A percentile compares a stretch with the other conserved stretches of the same genome.
phyloP scores from a whole-genome alignment of 2,329 filamentous ascomycete species.

The Cladophialophora exuberans region DNA sequence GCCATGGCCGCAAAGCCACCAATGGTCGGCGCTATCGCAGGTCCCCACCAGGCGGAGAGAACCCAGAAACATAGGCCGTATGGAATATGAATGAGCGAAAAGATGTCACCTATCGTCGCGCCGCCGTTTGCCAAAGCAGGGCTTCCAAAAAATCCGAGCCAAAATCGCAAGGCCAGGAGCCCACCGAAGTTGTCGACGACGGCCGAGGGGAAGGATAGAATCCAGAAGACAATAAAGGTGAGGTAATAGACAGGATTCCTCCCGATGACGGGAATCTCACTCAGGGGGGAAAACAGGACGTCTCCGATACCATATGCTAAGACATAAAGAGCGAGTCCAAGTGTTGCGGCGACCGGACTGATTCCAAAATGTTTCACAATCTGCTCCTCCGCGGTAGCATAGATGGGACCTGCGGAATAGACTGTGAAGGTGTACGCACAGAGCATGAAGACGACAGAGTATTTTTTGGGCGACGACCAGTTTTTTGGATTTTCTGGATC shows the following conservation, averaged over 20 bases:
- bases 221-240: slow-evolving; percentile 69
- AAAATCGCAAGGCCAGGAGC: slow-evolving; percentile 65
- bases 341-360: slow-evolving; percentile 32
- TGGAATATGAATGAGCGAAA: slow-evolving; percentile 48
- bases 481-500: slow-evolving; percentile 57
- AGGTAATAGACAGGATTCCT: slow-evolving; percentile 70
- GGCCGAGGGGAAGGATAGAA: slow-evolving; percentile 66
- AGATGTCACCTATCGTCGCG: slow-evolving; percentile 52
- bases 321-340: slow-evolving; percentile 41
- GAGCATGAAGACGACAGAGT: slow-evolving; percentile 32
- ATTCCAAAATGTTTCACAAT: slow-evolving; percentile 35
- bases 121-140: slow-evolving; percentile 64
- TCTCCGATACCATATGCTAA: slow-evolving; percentile 56
- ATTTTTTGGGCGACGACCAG: slow-evolving; percentile 37
- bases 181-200: slow-evolving; percentile 65
- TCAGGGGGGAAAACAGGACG: slow-evolving; percentile 65
- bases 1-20: slow-evolving; percentile 62
- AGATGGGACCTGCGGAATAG: slow-evolving; percentile 40
- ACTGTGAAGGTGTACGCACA: slow-evolving; percentile 42
- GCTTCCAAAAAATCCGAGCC: slow-evolving; percentile 68
- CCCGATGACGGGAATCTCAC: slow-evolving; percentile 61
- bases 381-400: slow-evolving; percentile 32
- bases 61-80: slow-evolving; percentile 65
- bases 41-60: slow-evolving; percentile 38
- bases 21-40: slow-evolving; percentile 48